Conservation (phyloP, 2,329 filamentous ascomycete species). For the Alternaria panax region DNA sequence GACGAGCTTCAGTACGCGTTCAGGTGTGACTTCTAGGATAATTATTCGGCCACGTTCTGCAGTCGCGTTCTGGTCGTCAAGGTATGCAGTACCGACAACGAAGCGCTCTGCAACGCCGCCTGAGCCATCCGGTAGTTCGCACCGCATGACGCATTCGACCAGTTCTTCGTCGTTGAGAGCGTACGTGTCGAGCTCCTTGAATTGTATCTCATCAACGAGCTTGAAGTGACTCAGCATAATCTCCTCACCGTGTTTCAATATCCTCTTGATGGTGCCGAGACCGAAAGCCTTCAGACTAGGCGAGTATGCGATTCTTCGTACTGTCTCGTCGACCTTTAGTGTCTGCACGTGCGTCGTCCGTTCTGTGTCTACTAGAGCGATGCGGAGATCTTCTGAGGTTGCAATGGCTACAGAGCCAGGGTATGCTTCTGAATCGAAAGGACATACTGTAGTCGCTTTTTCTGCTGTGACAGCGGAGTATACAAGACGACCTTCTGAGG, state of each 20-base stretch:
- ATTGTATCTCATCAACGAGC: conserved; percentile 88
- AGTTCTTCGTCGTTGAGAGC: conserved; percentile 73
- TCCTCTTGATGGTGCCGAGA: conserved; percentile 82
- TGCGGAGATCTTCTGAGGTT: conserved; percentile 75
- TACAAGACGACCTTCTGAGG: conserved; percentile 82
- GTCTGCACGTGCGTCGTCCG: conserved; percentile 88
- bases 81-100: conserved; percentile 85
- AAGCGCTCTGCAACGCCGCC: conserved; percentile 75
- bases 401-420: conserved; percentile 83
- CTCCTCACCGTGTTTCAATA: conserved; percentile 75
- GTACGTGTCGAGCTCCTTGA: conserved; percentile 78
- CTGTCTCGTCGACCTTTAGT: conserved; percentile 79
- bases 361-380: conserved; percentile 82
- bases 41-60: conserved; percentile 76
- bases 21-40: conserved; percentile 80
- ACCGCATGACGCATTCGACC: conserved; percentile 82
- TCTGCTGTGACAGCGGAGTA: conserved; percentile 95
- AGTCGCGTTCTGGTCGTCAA: conserved; percentile 66
- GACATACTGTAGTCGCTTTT: conserved; percentile 79
- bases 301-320: conserved; percentile 87
- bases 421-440: conserved; percentile 82
- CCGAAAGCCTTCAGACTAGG: conserved; percentile 80
- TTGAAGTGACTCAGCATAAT: conserved; percentile 80
- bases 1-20: conserved; percentile 76
- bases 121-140: conserved; percentile 70